Percentiles rank a stretch among this genome's conserved stretches.
phyloP scores from a whole-genome alignment of 768 basidiomycete genomes.

The Hygrophorus russula region DNA sequence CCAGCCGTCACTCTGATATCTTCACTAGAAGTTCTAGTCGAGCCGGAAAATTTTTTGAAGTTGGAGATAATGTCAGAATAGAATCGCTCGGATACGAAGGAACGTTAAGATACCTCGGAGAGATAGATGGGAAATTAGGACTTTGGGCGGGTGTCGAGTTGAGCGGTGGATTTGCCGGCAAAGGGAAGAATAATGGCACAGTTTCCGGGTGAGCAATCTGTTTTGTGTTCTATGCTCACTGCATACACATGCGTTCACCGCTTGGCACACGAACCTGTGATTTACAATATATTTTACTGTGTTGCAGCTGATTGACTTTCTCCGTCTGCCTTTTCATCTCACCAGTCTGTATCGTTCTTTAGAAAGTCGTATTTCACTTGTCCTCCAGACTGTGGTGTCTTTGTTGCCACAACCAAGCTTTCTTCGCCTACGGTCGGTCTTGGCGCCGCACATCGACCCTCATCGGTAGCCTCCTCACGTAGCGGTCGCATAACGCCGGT shows the following conservation, averaged over 20 bases:
- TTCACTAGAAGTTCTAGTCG: constrained; percentile 36
- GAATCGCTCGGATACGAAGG: constrained; percentile 89
- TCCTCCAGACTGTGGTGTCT: constrained; percentile 81
- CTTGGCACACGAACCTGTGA: neutral
- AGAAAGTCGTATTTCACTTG: constrained; percentile 83
- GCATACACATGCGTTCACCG: neutral
- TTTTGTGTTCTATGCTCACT: neutral
- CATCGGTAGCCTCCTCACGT: constrained; percentile 72
- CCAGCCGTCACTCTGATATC: constrained; percentile 58
- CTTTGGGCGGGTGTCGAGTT: constrained; percentile 93
- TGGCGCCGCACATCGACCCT: constrained; percentile 43
- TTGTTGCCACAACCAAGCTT: constrained; percentile 75
- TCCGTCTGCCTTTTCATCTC: neutral
- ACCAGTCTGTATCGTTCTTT: neutral
- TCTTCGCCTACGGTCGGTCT: constrained; percentile 61
- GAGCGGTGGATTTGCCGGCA: constrained; percentile 71
- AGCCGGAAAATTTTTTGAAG: constrained; percentile 37
- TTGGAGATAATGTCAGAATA: constrained; percentile 78
- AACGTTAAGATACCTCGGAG: constrained; percentile 65
- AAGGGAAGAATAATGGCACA: constrained; percentile 91
- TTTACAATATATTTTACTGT: neutral
- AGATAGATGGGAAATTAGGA: constrained; percentile 82
- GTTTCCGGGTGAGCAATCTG: constrained; percentile 75
- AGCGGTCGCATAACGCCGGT: constrained; percentile 53
- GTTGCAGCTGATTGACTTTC: neutral